Evolutionary conservation across 768 basidiomycete genomes (phyloP).

Genomic region (Tephrocybe sp.): DNA sequence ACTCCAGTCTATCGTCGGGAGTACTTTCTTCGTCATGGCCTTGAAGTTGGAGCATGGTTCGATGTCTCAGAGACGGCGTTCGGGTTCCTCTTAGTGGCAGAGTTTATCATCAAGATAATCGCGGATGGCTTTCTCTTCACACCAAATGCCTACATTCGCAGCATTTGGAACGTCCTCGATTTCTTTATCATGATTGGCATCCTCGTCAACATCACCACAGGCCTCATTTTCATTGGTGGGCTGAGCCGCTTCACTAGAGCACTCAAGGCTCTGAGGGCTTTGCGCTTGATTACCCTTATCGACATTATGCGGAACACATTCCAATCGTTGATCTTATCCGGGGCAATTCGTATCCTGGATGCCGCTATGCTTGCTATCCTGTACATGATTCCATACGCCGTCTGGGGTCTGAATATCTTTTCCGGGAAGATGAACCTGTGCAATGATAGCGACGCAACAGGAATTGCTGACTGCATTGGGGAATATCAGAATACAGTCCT

Average conservation of each 20-base stretch:
- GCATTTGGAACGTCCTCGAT: slow-evolving; percentile 92
- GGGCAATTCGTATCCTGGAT: slow-evolving; percentile 81
- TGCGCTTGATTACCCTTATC: slow-evolving; percentile 88
- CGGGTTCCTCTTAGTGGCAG: slow-evolving; percentile 68
- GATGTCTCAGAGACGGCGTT: slow-evolving; percentile 77
- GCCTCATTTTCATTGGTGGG: slow-evolving; percentile 74
- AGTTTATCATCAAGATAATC: slow-evolving; percentile 87
- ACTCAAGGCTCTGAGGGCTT: slow-evolving; percentile 84
- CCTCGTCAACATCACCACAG: slow-evolving; percentile 70
- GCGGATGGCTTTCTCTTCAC: slow-evolving; percentile 93
- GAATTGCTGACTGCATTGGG: slow-evolving; percentile 65
- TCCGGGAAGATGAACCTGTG: slow-evolving; percentile 80
- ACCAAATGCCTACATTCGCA: slow-evolving; percentile 88
- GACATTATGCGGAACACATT: slow-evolving; percentile 86
- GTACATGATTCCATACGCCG: slow-evolving; percentile 90
- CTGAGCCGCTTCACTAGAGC: slow-evolving; percentile 81
- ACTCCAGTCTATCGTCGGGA: slow-evolving; percentile 81
- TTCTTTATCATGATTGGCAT: slow-evolving; percentile 81
- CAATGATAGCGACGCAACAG: slow-evolving; percentile 64
- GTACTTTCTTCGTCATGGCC: slow-evolving; percentile 62
- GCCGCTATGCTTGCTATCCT: slow-evolving; percentile 88
- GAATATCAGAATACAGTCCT: slow-evolving; percentile 71
- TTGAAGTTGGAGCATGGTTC: slow-evolving; percentile 79
- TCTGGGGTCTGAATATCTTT: slow-evolving; percentile 95
- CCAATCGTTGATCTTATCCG: slow-evolving; percentile 83